Base-by-base conservation (phyloP, 257 asterid genomes). In the Solanum etuberosum region DNA sequence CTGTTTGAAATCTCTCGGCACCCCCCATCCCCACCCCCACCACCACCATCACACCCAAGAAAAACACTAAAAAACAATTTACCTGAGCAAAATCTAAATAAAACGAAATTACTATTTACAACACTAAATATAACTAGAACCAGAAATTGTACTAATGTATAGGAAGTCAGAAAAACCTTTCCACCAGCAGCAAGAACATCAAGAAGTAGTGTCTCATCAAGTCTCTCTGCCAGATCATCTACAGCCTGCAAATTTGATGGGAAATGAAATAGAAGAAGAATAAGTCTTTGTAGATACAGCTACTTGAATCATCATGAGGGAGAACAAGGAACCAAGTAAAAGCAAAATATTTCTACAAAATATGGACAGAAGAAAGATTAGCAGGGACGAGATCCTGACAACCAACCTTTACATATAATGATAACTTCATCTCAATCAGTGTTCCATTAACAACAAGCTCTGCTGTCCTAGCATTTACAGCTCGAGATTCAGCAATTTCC, bases 151-250 rank as follows among this genome's bases (percentile, higher is more conserved):
- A 86, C 20, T 59, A 74, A 46, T 48, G 46, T 20, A 86, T 61
- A 46, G 85, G 85, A 25, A 72, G 7, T 57, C 37, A 25, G 68
- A 90, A 94, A 87, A 87, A 95, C 99, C 99, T 97, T 97, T 90
- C 99, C 99, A 86, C 99, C 99, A 89, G 93, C 93, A 86, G 98
- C 99, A 92, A 96, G 96, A 92, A 95, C 92, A 90, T 96, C 94
- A 85, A 97, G 91, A 86, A 97, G 92, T 85, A 93, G 90, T 88
- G 92, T 91, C 90, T 97, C 99, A 43, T 90, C 94, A 88, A 51
- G 87, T 74, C 87, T 89, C 88, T 92, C 94, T 84, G 83, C 88
- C 88, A 90, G 89, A 89, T 85, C 94, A 83, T 91, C 94, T 88
- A 94, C 95, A 87, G 90, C 88, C 99, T 97, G 94, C 88, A 92